phyloP scores from a whole-genome alignment of 2,329 filamentous ascomycete genomes.

The Paramyrothecium roridum region DNA sequence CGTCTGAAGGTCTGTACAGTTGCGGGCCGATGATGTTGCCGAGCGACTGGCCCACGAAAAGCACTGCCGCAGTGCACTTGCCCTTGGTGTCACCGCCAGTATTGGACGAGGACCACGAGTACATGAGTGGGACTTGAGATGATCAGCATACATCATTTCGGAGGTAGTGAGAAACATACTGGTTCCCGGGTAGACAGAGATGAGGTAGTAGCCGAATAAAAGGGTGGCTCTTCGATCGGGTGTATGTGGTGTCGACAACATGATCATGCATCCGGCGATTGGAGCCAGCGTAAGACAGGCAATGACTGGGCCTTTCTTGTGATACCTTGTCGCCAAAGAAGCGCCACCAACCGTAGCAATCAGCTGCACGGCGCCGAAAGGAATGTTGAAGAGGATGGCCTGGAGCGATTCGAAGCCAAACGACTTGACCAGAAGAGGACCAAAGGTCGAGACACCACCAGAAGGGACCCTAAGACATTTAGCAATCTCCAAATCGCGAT shows the following conservation, averaged over 20 bases:
- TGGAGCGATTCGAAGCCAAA: conserved; percentile 53
- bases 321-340: conserved; percentile 45
- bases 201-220: conserved; percentile 49
- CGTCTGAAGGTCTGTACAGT: conserved; percentile 37
- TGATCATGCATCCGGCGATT: conserved; percentile 38
- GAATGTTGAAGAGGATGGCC: conserved; percentile 56
- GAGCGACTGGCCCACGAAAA: conserved; percentile 54
- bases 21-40: conserved; percentile 60
- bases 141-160: background rate
- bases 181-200: conserved; percentile 2
- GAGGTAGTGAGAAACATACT: background rate
- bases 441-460: conserved; percentile 55
- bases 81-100: conserved; percentile 62
- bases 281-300: conserved; percentile 49
- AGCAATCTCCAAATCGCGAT: background rate
- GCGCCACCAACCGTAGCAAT: conserved; percentile 51
- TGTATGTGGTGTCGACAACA: conserved; percentile 43
- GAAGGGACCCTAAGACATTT: conserved; percentile 35
- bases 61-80: conserved; percentile 55
- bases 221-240: conserved; percentile 39
- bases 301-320: conserved; percentile 51
- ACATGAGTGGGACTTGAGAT: conserved; percentile 36
- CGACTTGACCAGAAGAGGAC: conserved; percentile 51
- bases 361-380: conserved; percentile 56
- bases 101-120: conserved; percentile 51